Evolutionary conservation across 148 eudicot genomes (phyloP).

Genomic region (Selenicereus undatus): DNA sequence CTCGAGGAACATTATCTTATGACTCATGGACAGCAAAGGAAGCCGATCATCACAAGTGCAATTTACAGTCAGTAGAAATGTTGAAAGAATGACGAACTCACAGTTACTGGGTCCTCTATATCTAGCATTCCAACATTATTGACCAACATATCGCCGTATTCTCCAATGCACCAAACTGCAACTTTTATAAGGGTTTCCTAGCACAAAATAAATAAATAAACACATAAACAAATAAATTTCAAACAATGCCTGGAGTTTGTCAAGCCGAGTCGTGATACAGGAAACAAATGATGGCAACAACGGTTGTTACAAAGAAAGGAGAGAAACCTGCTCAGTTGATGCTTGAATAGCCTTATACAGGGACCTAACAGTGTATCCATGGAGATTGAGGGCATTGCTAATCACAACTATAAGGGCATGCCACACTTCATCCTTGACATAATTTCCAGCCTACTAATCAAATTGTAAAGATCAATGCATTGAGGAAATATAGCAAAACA

Average conservation of each 20-base stretch:
- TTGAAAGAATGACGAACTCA: conserved; percentile 42
- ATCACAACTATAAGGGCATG: conserved; percentile 81
- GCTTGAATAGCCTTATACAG: conserved; percentile 64
- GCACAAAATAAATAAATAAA: neutral
- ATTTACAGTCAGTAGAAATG: neutral
- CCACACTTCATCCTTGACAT: conserved; percentile 91
- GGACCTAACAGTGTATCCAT: conserved; percentile 78
- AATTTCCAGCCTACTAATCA: conserved; percentile 83
- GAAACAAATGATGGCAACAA: conserved; percentile 3
- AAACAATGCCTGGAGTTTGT: conserved; percentile 5
- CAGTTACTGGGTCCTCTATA: conserved; percentile 84
- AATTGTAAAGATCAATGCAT: conserved; percentile 36
- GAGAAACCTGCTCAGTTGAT: conserved; percentile 73
- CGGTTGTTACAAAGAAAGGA: conserved; percentile 15
- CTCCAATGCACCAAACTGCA: conserved; percentile 98
- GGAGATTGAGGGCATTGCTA: conserved; percentile 81
- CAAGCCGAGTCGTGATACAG: neutral
- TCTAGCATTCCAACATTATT: conserved; percentile 80
- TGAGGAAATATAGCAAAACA: neutral
- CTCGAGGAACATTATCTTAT: no score
- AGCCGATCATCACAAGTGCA: neutral
- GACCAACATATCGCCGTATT: conserved; percentile 95
- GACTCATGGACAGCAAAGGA: neutral
- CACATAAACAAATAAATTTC: conserved; percentile 6
- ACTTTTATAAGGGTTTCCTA: conserved; percentile 95